Percentiles rank a stretch among this genome's conserved stretches.
Conservation (phyloP, 176 grass and related monocot species). For the Poa annua region DNA sequence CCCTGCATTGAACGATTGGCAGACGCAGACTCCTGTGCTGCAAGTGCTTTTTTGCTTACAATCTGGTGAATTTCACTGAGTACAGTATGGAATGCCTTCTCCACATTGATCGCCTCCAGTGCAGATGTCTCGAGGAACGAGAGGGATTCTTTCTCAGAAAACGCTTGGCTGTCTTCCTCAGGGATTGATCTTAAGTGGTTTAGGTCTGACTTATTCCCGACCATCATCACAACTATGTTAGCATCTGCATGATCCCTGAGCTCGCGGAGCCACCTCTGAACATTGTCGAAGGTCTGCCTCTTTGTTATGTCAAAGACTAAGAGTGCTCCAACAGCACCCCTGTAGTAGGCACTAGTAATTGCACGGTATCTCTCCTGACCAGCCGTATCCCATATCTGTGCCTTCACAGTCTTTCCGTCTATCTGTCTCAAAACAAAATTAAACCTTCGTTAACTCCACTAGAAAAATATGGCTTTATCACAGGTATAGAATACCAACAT, state of each 20-base stretch:
- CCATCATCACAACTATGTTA: constrained; percentile 68
- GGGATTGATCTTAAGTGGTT: constrained; percentile 59
- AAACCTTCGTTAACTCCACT: constrained; percentile 16
- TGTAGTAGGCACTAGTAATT: constrained; percentile 76
- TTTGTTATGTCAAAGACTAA: constrained; percentile 71
- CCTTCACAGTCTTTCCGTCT: constrained; percentile 67
- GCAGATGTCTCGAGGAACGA: constrained; percentile 75
- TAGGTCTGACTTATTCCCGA: constrained; percentile 63
- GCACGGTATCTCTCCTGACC: constrained; percentile 79
- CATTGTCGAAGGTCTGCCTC: constrained; percentile 63
- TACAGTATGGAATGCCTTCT: constrained; percentile 66
- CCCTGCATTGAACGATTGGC: constrained; percentile 45
- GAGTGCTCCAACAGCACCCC: constrained; percentile 61
- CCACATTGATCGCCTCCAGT: constrained; percentile 58
- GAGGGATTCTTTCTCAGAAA: constrained; percentile 57
- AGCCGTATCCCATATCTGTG: constrained; percentile 73
- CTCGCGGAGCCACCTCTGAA: constrained; percentile 69
- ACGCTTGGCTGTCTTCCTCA: constrained; percentile 55
- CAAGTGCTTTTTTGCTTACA: constrained; percentile 69
- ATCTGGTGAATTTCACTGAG: constrained; percentile 68
- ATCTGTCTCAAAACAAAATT: constrained; percentile 45
- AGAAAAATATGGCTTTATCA: constrained; percentile 4
- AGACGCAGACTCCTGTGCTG: constrained; percentile 51
- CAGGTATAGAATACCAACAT: neutral
- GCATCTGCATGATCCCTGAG: constrained; percentile 68